Base-by-base conservation (phyloP, 2,329 filamentous ascomycete species). In the Fusarium sp. region DNA sequence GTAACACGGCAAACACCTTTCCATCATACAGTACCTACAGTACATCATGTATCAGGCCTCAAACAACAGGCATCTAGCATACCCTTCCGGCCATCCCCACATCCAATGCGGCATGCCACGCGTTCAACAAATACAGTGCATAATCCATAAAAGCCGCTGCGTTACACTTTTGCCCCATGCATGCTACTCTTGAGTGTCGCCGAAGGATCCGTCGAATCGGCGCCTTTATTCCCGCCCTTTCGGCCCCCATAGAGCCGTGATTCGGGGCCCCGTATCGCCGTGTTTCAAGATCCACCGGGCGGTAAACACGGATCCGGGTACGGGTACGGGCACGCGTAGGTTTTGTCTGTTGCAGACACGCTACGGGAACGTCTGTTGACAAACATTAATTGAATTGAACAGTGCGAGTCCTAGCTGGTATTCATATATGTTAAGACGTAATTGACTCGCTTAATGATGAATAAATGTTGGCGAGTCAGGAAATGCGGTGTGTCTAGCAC, bases 81-180 rank as follows among this genome's bases (percentile, higher is more conserved):
- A 36, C 43, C 31, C 36, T 33, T 28, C 20, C n/a, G 28, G 28
- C 34, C 11, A 26, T 54, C 42, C 7, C 52, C 62, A 70, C 58
- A 67, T 52, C 62, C 40, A 65, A 59, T 58, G 48, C 62, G 14
- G 61, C 56, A 45, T 69, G 61, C 66, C 66, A 69, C 66, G 66
- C 66, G 66, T 69, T 67, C 66, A 63, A 43, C 45, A 57, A 51
- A 58, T 62, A 69, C 66, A 63, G 66, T 66, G 66, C 62, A 70
- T 67, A 53, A 58, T 63, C 43, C 46, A 44, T 43, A 39, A 50
- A 48, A 33, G 38, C 28, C 20, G 40, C 45, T 49, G 50, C 36
- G 56, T 49, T 58, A 40, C 48, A 34, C 17, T n/a, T 13, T 33
- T 33, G n/a, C 55, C 15, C 20, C 48, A 40, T 58, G 40, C 56